Base-by-base conservation (phyloP, 495 filamentous ascomycete genomes). In the Xylaria palmicola region DNA sequence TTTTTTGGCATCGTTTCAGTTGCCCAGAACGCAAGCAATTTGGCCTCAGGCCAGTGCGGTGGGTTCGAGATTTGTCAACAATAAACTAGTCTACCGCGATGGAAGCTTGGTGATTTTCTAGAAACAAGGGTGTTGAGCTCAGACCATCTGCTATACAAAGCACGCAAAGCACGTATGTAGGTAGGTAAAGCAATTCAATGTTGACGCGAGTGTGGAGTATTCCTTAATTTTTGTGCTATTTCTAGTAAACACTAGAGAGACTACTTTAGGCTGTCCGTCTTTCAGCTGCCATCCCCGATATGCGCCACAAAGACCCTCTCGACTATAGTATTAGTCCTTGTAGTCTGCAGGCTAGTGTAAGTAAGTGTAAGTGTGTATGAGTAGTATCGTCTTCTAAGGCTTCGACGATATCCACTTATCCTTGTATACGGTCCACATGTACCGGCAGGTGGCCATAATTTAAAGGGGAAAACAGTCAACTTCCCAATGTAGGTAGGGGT, bases 371-470 rank as follows among this genome's bases (percentile, higher is more conserved):
- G 4, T 10, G 6, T n/a, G 20, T 26, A 32, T n/a, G 6, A 9
- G 34, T n/a, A 12, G 49, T 50, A 19, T 19, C 26, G 24, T 49
- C 24, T 13, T 29, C 1, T 13, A 49, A 19, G 27, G 27, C 13
- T 49, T 10, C 20, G 20, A 17, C 29, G 34, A 49, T 2, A 15
- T 15, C 20, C 51, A 34, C 36, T 29, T 41, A 40, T 40, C 26
- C 15, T 41, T 29, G 51, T 54, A 40, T 15, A 10, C 29, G 17
- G 32, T 40, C 32, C 39, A n/a, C 27, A 20, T 19, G 26, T 56
- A 39, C 52, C n/a, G n/a, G n/a, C n/a, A n/a, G n/a, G 43, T 56
- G 43, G 32, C 37, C 52, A 30, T 43, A 41, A 56, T 56, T 56
- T 56, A 13, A 56, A 44, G 6, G 6, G 10, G 41, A 44, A 20